Base-by-base conservation (phyloP, 148 eudicot species). In the Fagopyrum esculentum region DNA sequence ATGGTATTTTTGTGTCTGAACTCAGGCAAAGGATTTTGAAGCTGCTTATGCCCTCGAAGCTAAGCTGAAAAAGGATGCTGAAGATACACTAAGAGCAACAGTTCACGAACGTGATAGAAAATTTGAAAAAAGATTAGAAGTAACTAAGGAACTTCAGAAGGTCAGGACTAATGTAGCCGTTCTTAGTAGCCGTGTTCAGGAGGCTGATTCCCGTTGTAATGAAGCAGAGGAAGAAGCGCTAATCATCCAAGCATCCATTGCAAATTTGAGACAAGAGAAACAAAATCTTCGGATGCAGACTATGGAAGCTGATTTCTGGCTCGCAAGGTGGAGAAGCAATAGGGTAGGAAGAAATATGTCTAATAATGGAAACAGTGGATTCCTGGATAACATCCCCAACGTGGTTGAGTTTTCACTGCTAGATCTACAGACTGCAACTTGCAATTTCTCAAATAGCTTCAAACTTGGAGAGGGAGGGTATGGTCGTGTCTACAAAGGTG, bases 351-450 rank as follows among this genome's bases (percentile, higher is more conserved):
- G 77, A 57, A 75, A 74, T 61, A 57, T 69, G 19, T 77, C 78
- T 61, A 73, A 69, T 47, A 80, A 68, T 70, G 87, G 77, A 63
- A 22, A 63, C 52, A 60, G 50, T 4, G 82, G 86, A 55, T 79
- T 80, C 69, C 40, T 75, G 71, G 88, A 80, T 75, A 82, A 76
- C 74, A 72, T 80, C 47, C 78, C 85, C 6, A 85, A 84, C 57
- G 61, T 92, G 29, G 81, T 82, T 45, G 91, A 88, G 72, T 88
- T 92, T 76, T 84, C 92, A 54, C 80, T 81, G 59, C 68, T 80
- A 10, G 98, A 92, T 79, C 77, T 90, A 77, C 89, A 92, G 78
- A 83, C 83, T 75, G 98, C 98, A 19, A 92, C 98, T 6, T 92
- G 91, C 80, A 81, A 87, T 81, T 92, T 90, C 80, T 88, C 93